These are phyloP conservation scores for Dendryphion nanum DNA, from an alignment of 2,329 filamentous ascomycete species.

Conservation along the genomic window DNA sequence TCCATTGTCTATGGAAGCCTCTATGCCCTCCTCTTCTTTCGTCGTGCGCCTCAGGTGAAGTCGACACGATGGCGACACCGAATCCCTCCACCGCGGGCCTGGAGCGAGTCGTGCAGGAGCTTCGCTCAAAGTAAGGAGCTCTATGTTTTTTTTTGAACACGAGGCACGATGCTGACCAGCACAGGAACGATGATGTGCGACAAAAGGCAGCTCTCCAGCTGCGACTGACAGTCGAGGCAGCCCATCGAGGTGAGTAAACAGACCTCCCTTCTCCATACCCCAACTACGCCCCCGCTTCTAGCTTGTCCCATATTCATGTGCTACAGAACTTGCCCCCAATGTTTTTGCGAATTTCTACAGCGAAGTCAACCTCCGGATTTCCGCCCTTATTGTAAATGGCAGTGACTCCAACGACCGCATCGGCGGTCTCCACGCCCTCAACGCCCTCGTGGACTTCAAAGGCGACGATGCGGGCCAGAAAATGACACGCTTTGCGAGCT, in stretches of 20 bases:
- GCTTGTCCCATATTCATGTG: conserved; percentile 16
- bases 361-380: conserved; percentile 64
- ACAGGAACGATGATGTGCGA: conserved; percentile 46
- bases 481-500: conserved; percentile 90
- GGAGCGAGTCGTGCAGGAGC: conserved; percentile 57
- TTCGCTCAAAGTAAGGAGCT: conserved; percentile 53
- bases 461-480: conserved; percentile 91
- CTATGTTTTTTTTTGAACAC: neutral
- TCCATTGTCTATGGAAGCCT: conserved; percentile 33
- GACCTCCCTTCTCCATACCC: neutral
- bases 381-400: conserved; percentile 76
- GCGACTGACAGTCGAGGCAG: conserved; percentile 44
- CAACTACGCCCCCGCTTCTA: conserved; percentile 11
- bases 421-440: conserved; percentile 87
- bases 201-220: conserved; percentile 45
- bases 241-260: conserved; percentile 45
- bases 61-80: conserved; percentile 38
- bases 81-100: conserved; percentile 35
- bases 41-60: conserved; percentile 36
- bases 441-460: conserved; percentile 92
- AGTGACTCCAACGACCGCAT: conserved; percentile 85
- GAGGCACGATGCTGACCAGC: conserved; percentile 11
- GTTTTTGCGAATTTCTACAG: conserved; percentile 73
- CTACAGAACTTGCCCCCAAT: conserved; percentile 72
- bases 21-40: conserved; percentile 16